Evolutionary conservation across 495 filamentous ascomycete genomes (phyloP).

Genomic region (Platismatia glauca): DNA sequence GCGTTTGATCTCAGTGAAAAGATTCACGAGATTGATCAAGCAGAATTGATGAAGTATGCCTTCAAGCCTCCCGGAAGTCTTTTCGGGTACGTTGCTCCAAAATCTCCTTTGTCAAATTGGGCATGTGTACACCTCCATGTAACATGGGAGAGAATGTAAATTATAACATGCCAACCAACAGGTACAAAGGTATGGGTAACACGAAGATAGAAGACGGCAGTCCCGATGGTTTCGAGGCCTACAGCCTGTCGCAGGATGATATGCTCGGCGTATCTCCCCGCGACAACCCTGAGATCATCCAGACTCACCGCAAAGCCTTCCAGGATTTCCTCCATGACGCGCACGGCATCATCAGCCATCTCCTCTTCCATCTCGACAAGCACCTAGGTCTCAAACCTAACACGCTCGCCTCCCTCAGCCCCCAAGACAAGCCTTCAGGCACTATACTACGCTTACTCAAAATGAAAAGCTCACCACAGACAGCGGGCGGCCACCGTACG

Average conservation of each 20-base stretch:
- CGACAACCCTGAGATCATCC: slow-evolving; percentile 38
- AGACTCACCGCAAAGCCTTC: slow-evolving; percentile 33
- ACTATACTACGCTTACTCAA: slow-evolving; percentile 51
- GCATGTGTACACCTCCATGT: neutral
- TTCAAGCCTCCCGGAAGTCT: slow-evolving; percentile 4
- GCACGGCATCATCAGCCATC: slow-evolving; percentile 40
- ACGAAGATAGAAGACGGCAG: slow-evolving; percentile 20
- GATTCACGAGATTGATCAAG: slow-evolving; percentile 5
- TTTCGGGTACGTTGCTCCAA: slow-evolving; percentile 1
- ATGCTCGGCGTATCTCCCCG: slow-evolving; percentile 17
- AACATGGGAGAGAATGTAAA: neutral
- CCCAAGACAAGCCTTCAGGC: slow-evolving; percentile 39
- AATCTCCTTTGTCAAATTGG: neutral
- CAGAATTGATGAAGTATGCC: slow-evolving; percentile 15
- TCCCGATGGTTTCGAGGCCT: slow-evolving; percentile 19
- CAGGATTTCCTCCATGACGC: slow-evolving; percentile 39
- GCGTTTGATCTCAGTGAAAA: slow-evolving; percentile 19
- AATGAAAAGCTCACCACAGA: slow-evolving; percentile 35
- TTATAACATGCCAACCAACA: neutral
- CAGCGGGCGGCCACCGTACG: neutral
- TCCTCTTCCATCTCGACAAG: slow-evolving; percentile 44
- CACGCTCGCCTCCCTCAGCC: slow-evolving; percentile 42
- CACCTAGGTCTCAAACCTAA: slow-evolving; percentile 41
- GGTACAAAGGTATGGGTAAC: slow-evolving; percentile 17
- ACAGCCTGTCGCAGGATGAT: slow-evolving; percentile 20